Evolutionary conservation across 1,284 basidiomycete genomes (phyloP).

Genomic region (Erythrobasidium hasegawianum): DNA sequence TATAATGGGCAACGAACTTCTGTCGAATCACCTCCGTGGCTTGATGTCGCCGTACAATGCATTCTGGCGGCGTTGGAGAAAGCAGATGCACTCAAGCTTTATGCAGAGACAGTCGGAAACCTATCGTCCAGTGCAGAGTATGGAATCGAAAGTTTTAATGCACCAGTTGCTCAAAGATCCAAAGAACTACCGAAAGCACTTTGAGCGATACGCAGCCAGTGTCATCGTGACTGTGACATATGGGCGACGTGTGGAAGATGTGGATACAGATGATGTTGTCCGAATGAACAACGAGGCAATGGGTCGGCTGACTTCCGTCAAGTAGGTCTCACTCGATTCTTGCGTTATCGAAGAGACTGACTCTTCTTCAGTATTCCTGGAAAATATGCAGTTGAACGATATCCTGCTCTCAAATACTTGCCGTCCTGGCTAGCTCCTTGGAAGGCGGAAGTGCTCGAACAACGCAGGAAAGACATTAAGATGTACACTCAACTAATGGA

Average conservation of each 20-base stretch:
- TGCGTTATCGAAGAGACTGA: too few species aligned
- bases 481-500: conserved; percentile 53
- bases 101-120: conserved; percentile 52
- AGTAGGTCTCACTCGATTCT: too few species aligned
- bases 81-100: conserved; percentile 55
- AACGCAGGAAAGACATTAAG: conserved; percentile 52
- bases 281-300: conserved; percentile 32
- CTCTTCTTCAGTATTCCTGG: conserved; percentile 56
- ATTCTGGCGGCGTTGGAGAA: conserved; percentile 56
- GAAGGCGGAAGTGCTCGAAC: conserved; percentile 36
- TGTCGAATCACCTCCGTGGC: conserved; percentile 55
- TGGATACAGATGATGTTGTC: conserved; percentile 36
- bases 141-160: conserved; percentile 21
- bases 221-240: conserved; percentile 28
- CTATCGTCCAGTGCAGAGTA: conserved; percentile 40
- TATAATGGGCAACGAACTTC: conserved; percentile 54
- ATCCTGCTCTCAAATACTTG: conserved; percentile 56
- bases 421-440: conserved; percentile 46
- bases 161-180: conserved; percentile 25
- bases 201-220: conserved; percentile 29
- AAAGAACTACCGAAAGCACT: conserved; percentile 16
- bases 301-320: conserved; percentile 33
- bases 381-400: conserved; percentile 57
- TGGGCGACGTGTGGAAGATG: conserved; percentile 51
- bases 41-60: conserved; percentile 56